Conservation (phyloP, 768 basidiomycete species). For the Tulasnella sp. region DNA sequence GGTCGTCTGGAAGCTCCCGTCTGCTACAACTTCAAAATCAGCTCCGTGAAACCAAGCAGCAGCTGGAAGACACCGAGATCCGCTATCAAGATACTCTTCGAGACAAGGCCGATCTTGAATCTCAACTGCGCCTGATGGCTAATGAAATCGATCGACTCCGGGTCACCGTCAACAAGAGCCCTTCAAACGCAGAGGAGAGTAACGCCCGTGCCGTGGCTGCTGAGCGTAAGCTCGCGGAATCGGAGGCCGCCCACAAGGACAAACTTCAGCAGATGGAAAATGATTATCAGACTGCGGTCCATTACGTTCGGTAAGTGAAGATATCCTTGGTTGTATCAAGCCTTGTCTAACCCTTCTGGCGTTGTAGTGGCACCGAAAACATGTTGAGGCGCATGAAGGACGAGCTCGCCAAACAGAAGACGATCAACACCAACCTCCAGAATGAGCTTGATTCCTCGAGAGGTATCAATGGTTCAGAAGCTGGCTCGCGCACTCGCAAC, state of each 20-base stretch:
- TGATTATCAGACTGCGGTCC: constrained; percentile 94
- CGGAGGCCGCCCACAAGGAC: constrained; percentile 70
- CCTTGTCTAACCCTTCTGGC: constrained; percentile 11
- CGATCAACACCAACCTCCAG: constrained; percentile 71
- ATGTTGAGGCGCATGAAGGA: constrained; percentile 97
- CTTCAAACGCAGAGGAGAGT: constrained; percentile 43
- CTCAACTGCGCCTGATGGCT: constrained; percentile 60
- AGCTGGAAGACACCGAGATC: constrained; percentile 70
- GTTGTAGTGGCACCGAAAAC: constrained; percentile 84
- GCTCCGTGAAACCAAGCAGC: constrained; percentile 65
- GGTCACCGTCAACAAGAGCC: constrained; percentile 50
- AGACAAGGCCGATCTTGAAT: constrained; percentile 70
- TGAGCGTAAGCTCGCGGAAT: constrained; percentile 76
- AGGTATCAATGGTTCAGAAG: constrained; percentile 50
- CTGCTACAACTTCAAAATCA: constrained; percentile 73
- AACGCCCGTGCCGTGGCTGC: constrained; percentile 56
- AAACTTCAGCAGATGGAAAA: constrained; percentile 87
- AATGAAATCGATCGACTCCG: constrained; percentile 64
- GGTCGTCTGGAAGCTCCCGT: constrained; percentile 40
- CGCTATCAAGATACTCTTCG: constrained; percentile 65
- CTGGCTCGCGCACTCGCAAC: constrained; percentile 48
- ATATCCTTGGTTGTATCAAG: background rate
- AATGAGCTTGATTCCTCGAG: constrained; percentile 72
- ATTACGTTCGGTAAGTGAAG: constrained; percentile 84
- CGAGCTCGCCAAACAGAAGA: constrained; percentile 88